These are phyloP conservation scores for Penicillium nordicum DNA, from an alignment of 2,329 filamentous ascomycete genomes.

Conservation along the genomic window DNA sequence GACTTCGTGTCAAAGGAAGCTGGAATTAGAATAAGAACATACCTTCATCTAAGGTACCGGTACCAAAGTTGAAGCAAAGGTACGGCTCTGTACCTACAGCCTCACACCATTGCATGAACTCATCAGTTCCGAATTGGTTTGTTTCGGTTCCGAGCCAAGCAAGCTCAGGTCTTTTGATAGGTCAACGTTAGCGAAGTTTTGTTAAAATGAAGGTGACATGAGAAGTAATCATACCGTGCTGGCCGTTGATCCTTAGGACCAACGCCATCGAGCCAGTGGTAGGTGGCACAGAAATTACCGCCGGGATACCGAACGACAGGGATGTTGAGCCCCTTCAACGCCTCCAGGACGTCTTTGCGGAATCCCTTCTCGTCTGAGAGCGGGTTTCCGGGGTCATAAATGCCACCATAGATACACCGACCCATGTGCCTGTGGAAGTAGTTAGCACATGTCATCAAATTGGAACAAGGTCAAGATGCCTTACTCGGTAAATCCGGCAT, in stretches of 20 bases:
- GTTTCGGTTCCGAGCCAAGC: slow-evolving; percentile 75
- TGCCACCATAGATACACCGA: slow-evolving; percentile 80
- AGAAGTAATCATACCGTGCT: slow-evolving; percentile 37
- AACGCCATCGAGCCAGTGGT: slow-evolving; percentile 80
- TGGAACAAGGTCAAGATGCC: slow-evolving; percentile 23
- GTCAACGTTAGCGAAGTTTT: neutral
- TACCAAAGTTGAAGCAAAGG: slow-evolving; percentile 76
- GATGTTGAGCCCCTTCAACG: slow-evolving; percentile 68
- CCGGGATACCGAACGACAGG: slow-evolving; percentile 79
- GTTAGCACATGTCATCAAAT: slow-evolving; percentile 11
- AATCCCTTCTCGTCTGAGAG: slow-evolving; percentile 74
- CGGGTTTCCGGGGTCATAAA: slow-evolving; percentile 72
- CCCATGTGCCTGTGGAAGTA: slow-evolving; percentile 68
- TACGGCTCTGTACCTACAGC: slow-evolving; percentile 73
- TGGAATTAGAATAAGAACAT: neutral
- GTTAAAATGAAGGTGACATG: neutral
- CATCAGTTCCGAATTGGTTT: slow-evolving; percentile 80
- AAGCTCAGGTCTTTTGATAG: slow-evolving; percentile 60
- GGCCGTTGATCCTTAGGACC: slow-evolving; percentile 69
- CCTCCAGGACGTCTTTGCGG: slow-evolving; percentile 72
- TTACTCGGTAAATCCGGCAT: slow-evolving; percentile 81
- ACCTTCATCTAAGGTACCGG: slow-evolving; percentile 60
- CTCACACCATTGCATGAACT: slow-evolving; percentile 80
- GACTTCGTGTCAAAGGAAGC: neutral
- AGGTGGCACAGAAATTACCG: slow-evolving; percentile 80